A percentile compares a stretch with the other conserved stretches of the same genome.
These are phyloP conservation scores for Anethum foeniculum DNA, from an alignment of 140 eudicot species.

Conservation along the genomic window DNA sequence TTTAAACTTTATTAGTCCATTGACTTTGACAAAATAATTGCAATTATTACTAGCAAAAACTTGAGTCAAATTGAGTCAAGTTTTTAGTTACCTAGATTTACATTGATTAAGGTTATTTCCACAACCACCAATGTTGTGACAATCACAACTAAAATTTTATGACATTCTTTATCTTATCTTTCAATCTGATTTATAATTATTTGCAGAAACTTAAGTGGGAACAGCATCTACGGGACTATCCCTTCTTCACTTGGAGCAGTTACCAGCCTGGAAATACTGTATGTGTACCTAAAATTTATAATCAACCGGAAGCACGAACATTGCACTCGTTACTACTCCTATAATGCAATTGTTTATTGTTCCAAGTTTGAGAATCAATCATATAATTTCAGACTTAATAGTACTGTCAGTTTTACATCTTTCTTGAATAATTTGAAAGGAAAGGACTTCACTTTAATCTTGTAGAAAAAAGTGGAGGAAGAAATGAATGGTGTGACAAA, in stretches of 20 bases:
- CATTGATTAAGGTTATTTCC: not conserved
- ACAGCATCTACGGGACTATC: slow-evolving; percentile 73
- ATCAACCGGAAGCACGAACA: not conserved
- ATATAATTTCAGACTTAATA: not conserved
- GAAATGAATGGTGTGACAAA: not conserved
- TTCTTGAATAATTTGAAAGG: not conserved
- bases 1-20: not conserved
- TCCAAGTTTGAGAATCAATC: not conserved
- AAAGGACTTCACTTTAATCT: not conserved
- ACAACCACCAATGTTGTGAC: not conserved
- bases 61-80: not conserved
- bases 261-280: slow-evolving; percentile 59
- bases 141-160: not conserved
- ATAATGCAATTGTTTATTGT: not conserved
- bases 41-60: not conserved
- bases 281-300: slow-evolving; percentile 24
- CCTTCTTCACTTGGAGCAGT: slow-evolving; percentile 75
- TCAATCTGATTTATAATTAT: not conserved
- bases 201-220: slow-evolving; percentile 84
- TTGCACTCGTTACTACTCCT: not conserved
- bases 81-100: not conserved
- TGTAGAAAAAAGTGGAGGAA: not conserved
- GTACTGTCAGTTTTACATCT: not conserved
- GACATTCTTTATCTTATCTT: not conserved
- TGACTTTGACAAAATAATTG: not conserved